Conservation (phyloP, 2,329 filamentous ascomycete species). For the Venturia asperata region DNA sequence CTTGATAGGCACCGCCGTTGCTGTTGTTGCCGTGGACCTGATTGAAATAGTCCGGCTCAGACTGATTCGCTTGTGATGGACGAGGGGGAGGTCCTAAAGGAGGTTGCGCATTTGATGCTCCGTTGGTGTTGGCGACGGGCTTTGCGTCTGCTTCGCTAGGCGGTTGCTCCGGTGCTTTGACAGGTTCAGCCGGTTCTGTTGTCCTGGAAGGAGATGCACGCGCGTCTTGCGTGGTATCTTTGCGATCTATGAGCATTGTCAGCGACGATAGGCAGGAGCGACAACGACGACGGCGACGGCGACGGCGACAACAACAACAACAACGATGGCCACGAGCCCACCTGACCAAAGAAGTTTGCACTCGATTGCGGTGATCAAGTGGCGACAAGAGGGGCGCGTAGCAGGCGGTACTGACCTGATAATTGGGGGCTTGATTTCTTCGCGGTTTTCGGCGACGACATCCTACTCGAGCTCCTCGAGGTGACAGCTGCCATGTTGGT, state of each 20-base stretch:
- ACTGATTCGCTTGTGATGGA: constrained; percentile 34
- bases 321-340: not conserved
- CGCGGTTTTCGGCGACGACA: constrained; percentile 16
- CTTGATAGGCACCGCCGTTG: constrained; percentile 43
- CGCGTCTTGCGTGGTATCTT: constrained; percentile 9
- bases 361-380: not conserved
- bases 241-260: constrained; percentile 1
- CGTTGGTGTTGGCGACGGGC: constrained; percentile 24
- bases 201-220: constrained; percentile 8
- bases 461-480: constrained; percentile 13
- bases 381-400: not conserved
- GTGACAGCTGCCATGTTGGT: constrained; percentile 10
- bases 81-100: constrained; percentile 48
- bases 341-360: not conserved
- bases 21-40: constrained; percentile 34
- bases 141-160: constrained; percentile 27
- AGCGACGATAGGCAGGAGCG: not conserved
- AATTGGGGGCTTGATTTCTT: constrained; percentile 13
- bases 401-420: constrained; percentile 10
- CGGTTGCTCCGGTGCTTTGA: constrained; percentile 15
- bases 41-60: constrained; percentile 46
- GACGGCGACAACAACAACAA: not conserved
- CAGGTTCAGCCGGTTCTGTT: constrained; percentile 17
- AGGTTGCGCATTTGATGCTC: constrained; percentile 34
- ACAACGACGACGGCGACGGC: not conserved